phyloP scores from a whole-genome alignment of 1,284 basidiomycete species.

The Naganishia sp. region DNA sequence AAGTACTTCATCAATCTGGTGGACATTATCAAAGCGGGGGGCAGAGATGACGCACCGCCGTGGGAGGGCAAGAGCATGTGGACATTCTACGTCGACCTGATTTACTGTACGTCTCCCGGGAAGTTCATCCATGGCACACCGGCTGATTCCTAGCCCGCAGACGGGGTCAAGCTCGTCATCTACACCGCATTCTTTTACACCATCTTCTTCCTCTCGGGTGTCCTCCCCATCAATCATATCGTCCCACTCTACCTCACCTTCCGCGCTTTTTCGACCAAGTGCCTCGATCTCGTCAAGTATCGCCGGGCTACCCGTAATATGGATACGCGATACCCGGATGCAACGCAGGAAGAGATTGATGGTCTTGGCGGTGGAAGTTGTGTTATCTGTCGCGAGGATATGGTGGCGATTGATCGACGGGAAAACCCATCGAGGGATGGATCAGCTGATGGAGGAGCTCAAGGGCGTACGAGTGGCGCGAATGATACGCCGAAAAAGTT shows the following conservation, averaged over 20 bases:
- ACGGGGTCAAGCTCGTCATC: conserved; percentile 88
- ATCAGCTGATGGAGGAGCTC: conserved; percentile 31
- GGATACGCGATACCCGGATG: conserved; percentile 93
- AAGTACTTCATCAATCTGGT: conserved; percentile 84
- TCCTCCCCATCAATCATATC: conserved; percentile 87
- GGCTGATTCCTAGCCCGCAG: conserved; percentile 55
- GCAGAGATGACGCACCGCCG: conserved; percentile 80
- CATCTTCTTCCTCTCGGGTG: conserved; percentile 88
- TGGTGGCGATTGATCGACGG: conserved; percentile 60
- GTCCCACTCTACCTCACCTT: conserved; percentile 95
- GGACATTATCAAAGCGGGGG: conserved; percentile 77
- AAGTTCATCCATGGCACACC: too few relatives aligned
- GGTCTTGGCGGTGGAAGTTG: conserved; percentile 85
- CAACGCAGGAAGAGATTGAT: conserved; percentile 80
- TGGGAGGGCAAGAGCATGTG: conserved; percentile 99
- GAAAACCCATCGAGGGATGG: conserved; percentile 35
- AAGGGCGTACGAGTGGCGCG: conserved; percentile 61
- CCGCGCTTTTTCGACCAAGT: conserved; percentile 81
- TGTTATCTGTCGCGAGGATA: conserved; percentile 98
- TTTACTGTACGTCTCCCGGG: conserved; percentile 64
- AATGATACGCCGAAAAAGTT: conserved; percentile 96
- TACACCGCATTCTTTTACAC: conserved; percentile 92
- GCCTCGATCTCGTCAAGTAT: conserved; percentile 86
- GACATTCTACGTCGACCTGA: conserved; percentile 89
- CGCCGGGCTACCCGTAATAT: conserved; percentile 93